phyloP scores from a whole-genome alignment of 2,329 filamentous ascomycete species.

The Trichoderma koningii region DNA sequence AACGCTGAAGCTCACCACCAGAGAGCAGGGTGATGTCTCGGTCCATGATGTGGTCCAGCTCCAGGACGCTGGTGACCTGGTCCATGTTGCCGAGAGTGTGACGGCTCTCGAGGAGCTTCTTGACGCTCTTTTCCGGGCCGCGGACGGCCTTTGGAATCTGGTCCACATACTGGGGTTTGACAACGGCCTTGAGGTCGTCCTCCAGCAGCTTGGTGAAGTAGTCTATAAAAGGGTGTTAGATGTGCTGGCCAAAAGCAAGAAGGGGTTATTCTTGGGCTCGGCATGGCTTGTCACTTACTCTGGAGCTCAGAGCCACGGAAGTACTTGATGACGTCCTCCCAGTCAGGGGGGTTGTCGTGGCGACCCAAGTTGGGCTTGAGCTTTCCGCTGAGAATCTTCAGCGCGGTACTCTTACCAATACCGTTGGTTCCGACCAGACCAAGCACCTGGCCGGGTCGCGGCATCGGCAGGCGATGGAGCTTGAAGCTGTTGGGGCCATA shows the following conservation, averaged over 20 bases:
- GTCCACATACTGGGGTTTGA: constrained; percentile 99
- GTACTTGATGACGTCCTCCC: constrained; percentile 98
- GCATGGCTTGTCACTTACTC: constrained; percentile 62
- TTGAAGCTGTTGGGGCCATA: constrained; percentile 99
- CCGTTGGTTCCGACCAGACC: constrained; percentile 98
- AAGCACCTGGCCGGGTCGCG: constrained; percentile 89
- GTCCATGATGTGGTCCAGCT: constrained; percentile 85
- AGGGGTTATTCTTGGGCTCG: not conserved
- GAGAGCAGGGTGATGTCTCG: constrained; percentile 89
- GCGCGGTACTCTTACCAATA: constrained; percentile 99
- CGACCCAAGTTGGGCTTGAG: constrained; percentile 96
- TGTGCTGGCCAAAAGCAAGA: not conserved
- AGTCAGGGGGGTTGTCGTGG: constrained; percentile 95
- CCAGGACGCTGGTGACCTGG: constrained; percentile 79
- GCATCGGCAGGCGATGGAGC: constrained; percentile 94
- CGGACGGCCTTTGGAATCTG: constrained; percentile 94
- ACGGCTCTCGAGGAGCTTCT: constrained; percentile 74
- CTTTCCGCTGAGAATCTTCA: constrained; percentile 98
- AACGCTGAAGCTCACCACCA: constrained; percentile 96
- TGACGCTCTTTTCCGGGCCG: constrained; percentile 76
- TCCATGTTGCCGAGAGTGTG: constrained; percentile 77
- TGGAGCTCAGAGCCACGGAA: constrained; percentile 97
- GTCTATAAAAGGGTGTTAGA: constrained; percentile 52
- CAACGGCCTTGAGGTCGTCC: constrained; percentile 94
- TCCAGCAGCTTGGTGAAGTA: constrained; percentile 99